phyloP scores from a whole-genome alignment of 371 early-diverging fungal species.

The Mortierella sp. region DNA sequence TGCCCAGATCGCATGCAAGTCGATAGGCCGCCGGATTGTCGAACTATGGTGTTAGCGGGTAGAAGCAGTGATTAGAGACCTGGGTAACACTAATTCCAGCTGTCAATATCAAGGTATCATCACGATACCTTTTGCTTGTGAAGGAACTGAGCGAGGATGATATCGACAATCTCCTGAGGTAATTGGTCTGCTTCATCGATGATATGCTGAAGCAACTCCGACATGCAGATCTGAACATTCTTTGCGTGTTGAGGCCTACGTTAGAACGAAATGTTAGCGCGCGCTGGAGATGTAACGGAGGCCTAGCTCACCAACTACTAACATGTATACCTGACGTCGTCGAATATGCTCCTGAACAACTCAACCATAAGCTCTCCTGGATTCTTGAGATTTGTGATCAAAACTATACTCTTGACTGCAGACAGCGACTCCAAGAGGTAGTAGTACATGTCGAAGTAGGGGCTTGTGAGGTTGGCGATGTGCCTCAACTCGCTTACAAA shows the following conservation, averaged over 20 bases:
- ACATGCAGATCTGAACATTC: constrained; percentile 81
- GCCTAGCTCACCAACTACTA: background rate
- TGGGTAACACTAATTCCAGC: background rate
- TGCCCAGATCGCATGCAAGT: constrained; percentile 87
- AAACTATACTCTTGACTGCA: constrained; percentile 82
- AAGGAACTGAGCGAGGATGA: constrained; percentile 82
- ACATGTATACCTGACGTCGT: constrained; percentile 60
- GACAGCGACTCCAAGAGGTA: constrained; percentile 90
- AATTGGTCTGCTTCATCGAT: constrained; percentile 79
- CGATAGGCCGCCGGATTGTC: constrained; percentile 77
- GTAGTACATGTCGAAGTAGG: constrained; percentile 77
- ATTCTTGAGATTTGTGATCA: constrained; percentile 77
- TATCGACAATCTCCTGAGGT: constrained; percentile 82
- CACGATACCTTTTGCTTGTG: constrained; percentile 65
- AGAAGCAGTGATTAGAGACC: background rate
- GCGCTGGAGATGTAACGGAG: no score
- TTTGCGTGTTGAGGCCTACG: constrained; percentile 74
- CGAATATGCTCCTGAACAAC: constrained; percentile 73
- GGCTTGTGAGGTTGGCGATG: constrained; percentile 64
- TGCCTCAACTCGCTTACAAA: constrained; percentile 79
- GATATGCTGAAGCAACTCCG: constrained; percentile 85
- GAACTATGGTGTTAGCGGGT: constrained; percentile 54
- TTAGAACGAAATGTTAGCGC: background rate
- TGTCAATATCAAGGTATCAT: background rate
- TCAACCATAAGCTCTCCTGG: constrained; percentile 73